Evolutionary conservation across 768 basidiomycete species (phyloP), one percentile per base, ranked within the genome.

Genomic region (Amanita exitialis): DNA sequence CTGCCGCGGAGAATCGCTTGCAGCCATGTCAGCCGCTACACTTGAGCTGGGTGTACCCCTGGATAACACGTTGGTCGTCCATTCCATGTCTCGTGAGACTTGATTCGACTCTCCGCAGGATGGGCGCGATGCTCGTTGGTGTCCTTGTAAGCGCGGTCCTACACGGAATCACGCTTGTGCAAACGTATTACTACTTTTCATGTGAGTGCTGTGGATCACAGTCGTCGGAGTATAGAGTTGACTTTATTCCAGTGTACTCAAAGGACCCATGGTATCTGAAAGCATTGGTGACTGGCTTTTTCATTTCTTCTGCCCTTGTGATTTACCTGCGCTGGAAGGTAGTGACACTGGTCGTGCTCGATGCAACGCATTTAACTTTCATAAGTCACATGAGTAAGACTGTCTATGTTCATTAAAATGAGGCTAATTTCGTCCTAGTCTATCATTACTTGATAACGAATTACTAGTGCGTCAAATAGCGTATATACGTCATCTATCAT

Each of bases 361-460:
- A 80, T 49, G 70, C 70, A 1, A 58, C 69, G 2, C 77, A 80
- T 57, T 68, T 78, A n/a, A 62, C 58, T 1, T 55, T 79, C 21
- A 71, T 81, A 18, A 64, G 71, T 1, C 74, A 79, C 51, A 63
- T 67, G 4, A 58, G 80, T 74, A 53, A 43, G 72, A 59, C 35
- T 6, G 4, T 0, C 44, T 34, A 16, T 51, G 10, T 8, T 32
- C 35, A 6, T 32, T n/a, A 21, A n/a, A 13, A n/a, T 23, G 23
- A n/a, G 44, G 23, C 43, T 44, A 44, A 44, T 16, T n/a, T 16
- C 15, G 27, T n/a, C 9, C 8, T 28, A 77, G 77, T 70, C 10
- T 79, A 78, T 53, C 64, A 70, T 15, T 78, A 79, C 56, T 58
- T 75, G n/a, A 61, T 79, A 13, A 63, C 71, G 1, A 58, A 73